Percentiles rank a stretch among this genome's conserved stretches.
Conservation (phyloP, 495 filamentous ascomycete species). For the Neurospora sp. region DNA sequence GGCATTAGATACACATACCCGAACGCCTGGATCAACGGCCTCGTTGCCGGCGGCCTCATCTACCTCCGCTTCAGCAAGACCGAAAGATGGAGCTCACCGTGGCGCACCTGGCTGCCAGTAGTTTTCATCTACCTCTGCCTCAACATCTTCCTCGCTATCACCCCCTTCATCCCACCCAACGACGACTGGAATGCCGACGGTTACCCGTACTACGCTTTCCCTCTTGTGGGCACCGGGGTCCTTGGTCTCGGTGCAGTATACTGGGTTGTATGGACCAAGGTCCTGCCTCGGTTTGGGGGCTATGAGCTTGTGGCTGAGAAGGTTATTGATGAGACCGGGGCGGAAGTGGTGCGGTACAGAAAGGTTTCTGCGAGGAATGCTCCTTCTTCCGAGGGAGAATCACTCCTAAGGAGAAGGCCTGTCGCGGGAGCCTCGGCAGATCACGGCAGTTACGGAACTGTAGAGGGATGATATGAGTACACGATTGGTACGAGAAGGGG, state of each 20-base stretch:
- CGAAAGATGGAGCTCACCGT: conserved; percentile 36
- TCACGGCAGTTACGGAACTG: neutral
- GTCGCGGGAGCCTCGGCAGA: neutral
- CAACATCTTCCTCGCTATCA: conserved; percentile 40
- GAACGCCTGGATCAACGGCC: conserved; percentile 40
- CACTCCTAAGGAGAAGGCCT: neutral
- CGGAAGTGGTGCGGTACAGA: conserved; percentile 33
- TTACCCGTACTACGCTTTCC: conserved; percentile 43
- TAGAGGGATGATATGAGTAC: neutral
- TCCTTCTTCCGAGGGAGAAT: neutral
- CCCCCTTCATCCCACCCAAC: conserved; percentile 41
- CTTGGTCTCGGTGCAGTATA: conserved; percentile 38
- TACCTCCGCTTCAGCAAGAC: conserved; percentile 32
- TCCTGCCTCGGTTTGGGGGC: conserved; percentile 35
- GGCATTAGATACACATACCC: conserved; percentile 36
- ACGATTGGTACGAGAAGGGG: neutral
- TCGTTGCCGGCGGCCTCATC: conserved; percentile 40
- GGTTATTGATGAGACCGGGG: conserved; percentile 28
- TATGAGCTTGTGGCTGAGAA: conserved; percentile 34
- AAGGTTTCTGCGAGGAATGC: neutral
- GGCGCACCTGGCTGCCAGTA: conserved; percentile 34
- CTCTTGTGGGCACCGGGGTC: conserved; percentile 39
- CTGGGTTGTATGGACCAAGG: conserved; percentile 39
- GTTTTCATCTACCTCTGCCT: conserved; percentile 34
- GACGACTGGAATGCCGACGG: conserved; percentile 39